Conservation (phyloP, 164 flowering plant genomes). For the Litsea cubeba region DNA sequence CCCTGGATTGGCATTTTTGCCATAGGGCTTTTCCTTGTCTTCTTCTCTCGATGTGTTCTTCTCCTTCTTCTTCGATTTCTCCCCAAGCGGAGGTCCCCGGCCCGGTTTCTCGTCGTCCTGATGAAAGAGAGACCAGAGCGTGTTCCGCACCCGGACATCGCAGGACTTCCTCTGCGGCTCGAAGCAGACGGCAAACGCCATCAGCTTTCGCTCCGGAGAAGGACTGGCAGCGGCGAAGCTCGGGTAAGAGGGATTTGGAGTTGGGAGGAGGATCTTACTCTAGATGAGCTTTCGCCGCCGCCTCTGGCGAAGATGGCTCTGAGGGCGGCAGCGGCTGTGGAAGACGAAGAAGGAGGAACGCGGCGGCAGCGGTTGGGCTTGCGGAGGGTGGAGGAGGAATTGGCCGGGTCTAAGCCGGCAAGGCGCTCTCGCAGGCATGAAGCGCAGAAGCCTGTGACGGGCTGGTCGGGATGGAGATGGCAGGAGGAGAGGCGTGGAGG, state of each 20-base stretch:
- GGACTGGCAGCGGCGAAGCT: conserved; percentile 76
- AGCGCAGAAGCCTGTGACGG: conserved; percentile 82
- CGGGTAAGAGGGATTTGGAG: conserved; percentile 29
- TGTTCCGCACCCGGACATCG: conserved; percentile 63
- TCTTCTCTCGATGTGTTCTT: not conserved
- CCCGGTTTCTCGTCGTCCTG: conserved; percentile 46
- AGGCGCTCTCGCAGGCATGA: conserved; percentile 86
- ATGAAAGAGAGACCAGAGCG: conserved; percentile 55
- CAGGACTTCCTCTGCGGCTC: conserved; percentile 89
- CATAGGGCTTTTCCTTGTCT: not conserved
- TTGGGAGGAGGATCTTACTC: conserved; percentile 13
- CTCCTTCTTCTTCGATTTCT: too few species aligned
- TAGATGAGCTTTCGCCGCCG: conserved; percentile 3
- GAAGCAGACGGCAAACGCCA: conserved; percentile 43
- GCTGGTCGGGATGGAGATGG: conserved; percentile 57
- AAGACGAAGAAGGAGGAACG: conserved; percentile 9
- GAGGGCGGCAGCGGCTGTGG: conserved; percentile 11
- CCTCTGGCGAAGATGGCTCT: conserved; percentile 13
- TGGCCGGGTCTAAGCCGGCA: conserved; percentile 36
- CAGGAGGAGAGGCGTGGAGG: conserved; percentile 45
- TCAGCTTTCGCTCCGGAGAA: conserved; percentile 60
- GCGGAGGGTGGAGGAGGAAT: not conserved
- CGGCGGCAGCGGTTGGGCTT: conserved; percentile 7
- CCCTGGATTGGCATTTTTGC: not conserved
- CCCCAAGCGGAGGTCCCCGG: conserved; percentile 16